phyloP scores from a whole-genome alignment of 2,329 filamentous ascomycete species.

The Parascedosporium putredinis region DNA sequence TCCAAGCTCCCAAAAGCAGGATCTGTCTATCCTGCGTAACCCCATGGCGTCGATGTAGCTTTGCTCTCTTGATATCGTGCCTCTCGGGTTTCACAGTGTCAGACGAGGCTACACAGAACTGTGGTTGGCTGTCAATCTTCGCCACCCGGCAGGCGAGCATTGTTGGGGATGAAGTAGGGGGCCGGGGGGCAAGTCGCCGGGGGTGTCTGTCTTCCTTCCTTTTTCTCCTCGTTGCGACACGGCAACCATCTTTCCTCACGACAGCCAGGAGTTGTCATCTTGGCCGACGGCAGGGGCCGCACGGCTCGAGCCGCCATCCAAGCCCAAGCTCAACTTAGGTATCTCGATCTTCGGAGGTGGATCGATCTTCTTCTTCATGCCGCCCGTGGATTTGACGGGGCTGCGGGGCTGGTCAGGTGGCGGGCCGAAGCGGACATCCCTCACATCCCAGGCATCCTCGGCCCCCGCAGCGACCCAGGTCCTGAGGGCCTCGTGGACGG shows the following conservation, averaged over 20 bases:
- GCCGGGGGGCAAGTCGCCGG: too few species aligned
- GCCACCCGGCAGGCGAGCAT: too few species aligned
- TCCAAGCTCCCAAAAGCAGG: too few species aligned
- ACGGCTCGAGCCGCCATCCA: constrained; percentile 15
- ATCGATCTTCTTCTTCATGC: constrained; percentile 38
- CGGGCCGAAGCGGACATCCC: constrained; percentile 68
- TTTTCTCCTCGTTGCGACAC: background rate
- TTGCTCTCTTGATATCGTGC: background rate
- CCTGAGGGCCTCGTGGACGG: constrained; percentile 77
- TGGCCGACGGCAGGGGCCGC: background rate
- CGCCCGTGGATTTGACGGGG: constrained; percentile 33
- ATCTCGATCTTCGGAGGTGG: constrained; percentile 53
- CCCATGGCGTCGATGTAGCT: background rate
- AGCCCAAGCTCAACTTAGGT: constrained; percentile 41
- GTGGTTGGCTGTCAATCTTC: too few species aligned
- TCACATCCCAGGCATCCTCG: constrained; percentile 81
- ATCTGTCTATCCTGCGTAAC: background rate
- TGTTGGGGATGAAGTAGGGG: too few species aligned
- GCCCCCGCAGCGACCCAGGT: constrained; percentile 83
- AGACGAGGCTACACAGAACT: background rate
- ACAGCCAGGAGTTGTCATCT: constrained; percentile 1
- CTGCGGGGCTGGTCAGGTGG: constrained; percentile 26
- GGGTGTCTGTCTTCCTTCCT: too few species aligned
- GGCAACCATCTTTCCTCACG: background rate
- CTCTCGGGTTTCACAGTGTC: background rate